Evolutionary conservation across 306 rosid species (phyloP), one percentile per base, ranked within the genome.

Genomic region (Vigna radiata): DNA sequence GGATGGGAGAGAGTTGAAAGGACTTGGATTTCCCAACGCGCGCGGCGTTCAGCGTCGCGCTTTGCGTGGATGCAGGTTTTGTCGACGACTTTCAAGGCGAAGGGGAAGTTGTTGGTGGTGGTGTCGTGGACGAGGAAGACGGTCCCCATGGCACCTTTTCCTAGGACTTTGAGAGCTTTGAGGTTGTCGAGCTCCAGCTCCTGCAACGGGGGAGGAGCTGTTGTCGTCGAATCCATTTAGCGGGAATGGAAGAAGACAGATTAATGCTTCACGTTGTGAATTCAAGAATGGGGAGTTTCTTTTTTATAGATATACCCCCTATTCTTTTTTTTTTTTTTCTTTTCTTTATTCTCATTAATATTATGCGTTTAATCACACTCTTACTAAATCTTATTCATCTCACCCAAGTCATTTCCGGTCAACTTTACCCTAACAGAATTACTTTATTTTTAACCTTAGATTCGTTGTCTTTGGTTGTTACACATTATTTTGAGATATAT

Each of bases 91-190:
- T 96, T 92, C 60, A 96, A 88, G 0, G 99, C 99, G 63, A 89
- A 88, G 0, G 88, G 84, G 49, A 14, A 19, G 37, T 55, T 3
- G 50, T 86, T 83, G 49, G 49, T 89, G 2, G 71, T 2, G 2
- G 71, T 2, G 0, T 91, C 79, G 64, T 88, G 89, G 65, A 92
- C 91, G 8, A 96, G 87, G 81, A 92, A 89, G 49, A 96, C 99
- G 4, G 98, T 96, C 9, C 99, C 99, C 99, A 92, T 91, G 72
- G 96, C 99, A 7, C 99, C 99, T 41, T 88, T 87, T 1, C 99
- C 99, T 0, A 96, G 88, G 43, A 96, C 81, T 66, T 90, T 87
- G 33, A 96, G 66, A 11, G 93, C 82, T 72, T 14, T 87, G 73
- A 92, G 94, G 52, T 78, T 88, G 59, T 87, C 86, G 8, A 92